These are phyloP conservation scores for Trametes hirsuta DNA, from an alignment of 1,284 basidiomycete species.

Conservation along the genomic window DNA sequence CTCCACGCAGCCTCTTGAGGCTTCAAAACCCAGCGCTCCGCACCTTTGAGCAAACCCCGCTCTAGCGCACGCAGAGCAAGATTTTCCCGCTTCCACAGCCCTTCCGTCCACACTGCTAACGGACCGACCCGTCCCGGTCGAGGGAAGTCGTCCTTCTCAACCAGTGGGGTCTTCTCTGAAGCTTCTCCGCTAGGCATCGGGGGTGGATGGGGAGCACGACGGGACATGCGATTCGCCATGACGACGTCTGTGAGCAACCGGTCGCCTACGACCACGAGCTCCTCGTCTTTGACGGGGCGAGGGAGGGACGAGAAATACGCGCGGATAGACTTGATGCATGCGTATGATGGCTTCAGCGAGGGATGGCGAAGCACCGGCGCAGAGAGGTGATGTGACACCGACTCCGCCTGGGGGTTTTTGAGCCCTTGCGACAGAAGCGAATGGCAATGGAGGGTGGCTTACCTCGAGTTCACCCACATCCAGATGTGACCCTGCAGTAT, in stretches of 20 bases:
- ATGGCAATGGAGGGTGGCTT: constrained; percentile 27
- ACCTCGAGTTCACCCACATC: constrained; percentile 86
- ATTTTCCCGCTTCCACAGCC: constrained; percentile 67
- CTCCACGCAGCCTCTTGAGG: constrained; percentile 20
- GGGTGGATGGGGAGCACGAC: constrained; percentile 6
- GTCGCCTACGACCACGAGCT: constrained; percentile 87
- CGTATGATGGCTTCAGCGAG: constrained; percentile 76
- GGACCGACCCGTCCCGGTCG: constrained; percentile 43
- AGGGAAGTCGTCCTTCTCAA: constrained; percentile 6
- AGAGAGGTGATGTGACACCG: constrained; percentile 75
- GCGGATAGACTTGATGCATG: constrained; percentile 71
- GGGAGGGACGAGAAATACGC: constrained; percentile 64
- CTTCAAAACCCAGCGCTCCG: constrained; percentile 42
- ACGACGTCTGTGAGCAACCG: constrained; percentile 91
- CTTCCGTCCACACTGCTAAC: constrained; percentile 68
- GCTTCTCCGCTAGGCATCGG: background rate
- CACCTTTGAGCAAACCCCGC: constrained; percentile 47
- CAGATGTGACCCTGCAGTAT: constrained; percentile 84
- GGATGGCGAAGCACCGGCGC: constrained; percentile 85
- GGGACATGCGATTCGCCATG: constrained; percentile 75
- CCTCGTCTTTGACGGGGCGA: constrained; percentile 54
- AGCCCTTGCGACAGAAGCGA: background rate
- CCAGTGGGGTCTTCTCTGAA: constrained; percentile 17
- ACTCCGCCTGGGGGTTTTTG: constrained; percentile 70
- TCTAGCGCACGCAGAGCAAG: constrained; percentile 64